A percentile compares a stretch with the other conserved stretches of the same genome.
Evolutionary conservation across 2,329 filamentous ascomycete species (phyloP).

Genomic region (Pseudogymnoascus sp.): DNA sequence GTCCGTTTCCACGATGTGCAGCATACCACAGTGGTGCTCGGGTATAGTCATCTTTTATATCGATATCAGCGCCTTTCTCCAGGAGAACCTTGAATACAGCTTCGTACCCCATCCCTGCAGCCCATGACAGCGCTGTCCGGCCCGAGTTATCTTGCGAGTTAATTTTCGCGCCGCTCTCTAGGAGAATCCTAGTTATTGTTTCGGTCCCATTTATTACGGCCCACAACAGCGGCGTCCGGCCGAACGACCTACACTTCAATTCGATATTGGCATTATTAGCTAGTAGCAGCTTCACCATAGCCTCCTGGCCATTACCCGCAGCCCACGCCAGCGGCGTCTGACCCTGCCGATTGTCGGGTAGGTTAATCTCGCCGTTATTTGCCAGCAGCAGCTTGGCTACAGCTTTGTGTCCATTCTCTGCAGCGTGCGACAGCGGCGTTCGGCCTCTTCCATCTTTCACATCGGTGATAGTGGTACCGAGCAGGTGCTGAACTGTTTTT

Average conservation of each 20-base stretch:
- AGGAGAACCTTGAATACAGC: conserved; percentile 17
- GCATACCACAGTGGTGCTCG: conserved; percentile 23
- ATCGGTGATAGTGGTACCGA: conserved; percentile 12
- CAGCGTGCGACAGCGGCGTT: conserved; percentile 25
- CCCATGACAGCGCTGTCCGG: background rate
- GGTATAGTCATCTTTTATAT: conserved; percentile 14
- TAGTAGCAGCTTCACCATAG: background rate
- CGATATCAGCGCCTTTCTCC: conserved; percentile 1
- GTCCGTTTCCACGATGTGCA: conserved; percentile 19
- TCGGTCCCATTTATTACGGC: background rate
- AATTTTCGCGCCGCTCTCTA: background rate
- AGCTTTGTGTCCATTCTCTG: conserved; percentile 23
- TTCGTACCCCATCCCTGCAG: conserved; percentile 9
- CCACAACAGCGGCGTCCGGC: background rate
- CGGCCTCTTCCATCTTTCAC: conserved; percentile 22
- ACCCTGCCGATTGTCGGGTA: background rate
- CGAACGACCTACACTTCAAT: too few species aligned
- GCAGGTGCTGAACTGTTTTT: background rate
- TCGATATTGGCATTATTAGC: background rate
- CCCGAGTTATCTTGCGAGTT: background rate
- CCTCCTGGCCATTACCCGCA: background rate
- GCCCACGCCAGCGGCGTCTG: background rate
- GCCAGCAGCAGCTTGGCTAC: conserved; percentile 13
- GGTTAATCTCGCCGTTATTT: background rate
- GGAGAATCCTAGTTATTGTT: background rate